Evolutionary conservation across 2,329 filamentous ascomycete species (phyloP), one percentile per base, ranked within the genome.

Genomic region (Pseudogymnoascus sp.): DNA sequence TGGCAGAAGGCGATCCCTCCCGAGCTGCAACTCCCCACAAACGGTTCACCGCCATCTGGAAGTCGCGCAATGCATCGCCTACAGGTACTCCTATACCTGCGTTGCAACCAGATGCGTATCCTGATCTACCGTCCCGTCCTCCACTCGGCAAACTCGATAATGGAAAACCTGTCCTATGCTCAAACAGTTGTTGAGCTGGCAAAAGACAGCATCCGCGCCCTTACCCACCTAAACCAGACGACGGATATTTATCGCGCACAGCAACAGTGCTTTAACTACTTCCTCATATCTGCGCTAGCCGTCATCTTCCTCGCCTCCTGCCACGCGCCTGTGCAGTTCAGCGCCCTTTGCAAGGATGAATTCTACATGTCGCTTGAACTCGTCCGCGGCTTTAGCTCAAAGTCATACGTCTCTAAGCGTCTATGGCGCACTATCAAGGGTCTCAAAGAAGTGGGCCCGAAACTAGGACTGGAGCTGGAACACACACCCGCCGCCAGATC

Each of bases 71-170:
- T 88, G 19, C 86, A 88, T 68, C 87, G 93, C 4, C 79, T 96
- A 11, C 88, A 90, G 65, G 88, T 97, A 56, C 86, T 95, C 73
- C 88, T 95, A 17, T 95, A 96, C 72, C 79, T 97, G 15, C 86
- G 93, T 40, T 85, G 91, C 44, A 97, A 96, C 70, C 92, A 96
- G 77, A 90, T 96, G 77, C 88, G 93, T 4, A 95, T 93, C 64
- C 86, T 91, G 73, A 89, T 97, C 29, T 93, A 96, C 74, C 90
- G 91, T 0, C 92, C 92, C 0, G 87, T 96, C 2, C 78, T 97
- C 7, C 91, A 96, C 74, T 93, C 89, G 17, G 86, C 90, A 3
- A 89, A 86, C 11, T 93, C 88, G 69, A 97, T 97, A 70, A 85
- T 89, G 76, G 84, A 88, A 64, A 88, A 96, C 71, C 82, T 87